These are phyloP conservation scores for Alternaria sp. DNA, from an alignment of 2,329 filamentous ascomycete genomes.

Conservation along the genomic window DNA sequence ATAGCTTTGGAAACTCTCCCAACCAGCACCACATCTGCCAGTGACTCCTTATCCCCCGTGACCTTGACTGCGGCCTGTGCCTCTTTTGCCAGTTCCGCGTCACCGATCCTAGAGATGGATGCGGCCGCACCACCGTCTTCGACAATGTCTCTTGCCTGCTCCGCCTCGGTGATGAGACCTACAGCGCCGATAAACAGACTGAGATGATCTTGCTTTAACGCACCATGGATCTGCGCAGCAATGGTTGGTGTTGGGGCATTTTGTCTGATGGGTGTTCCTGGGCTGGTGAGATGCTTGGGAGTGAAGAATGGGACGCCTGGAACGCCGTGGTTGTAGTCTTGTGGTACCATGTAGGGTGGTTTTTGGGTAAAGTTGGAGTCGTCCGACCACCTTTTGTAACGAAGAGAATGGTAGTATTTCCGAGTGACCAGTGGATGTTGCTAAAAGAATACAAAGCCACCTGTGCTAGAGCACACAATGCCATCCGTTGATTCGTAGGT, in stretches of 20 bases:
- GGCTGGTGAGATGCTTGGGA: constrained; percentile 54
- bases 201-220: constrained; percentile 46
- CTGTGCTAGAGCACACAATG: constrained; percentile 8
- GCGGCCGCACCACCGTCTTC: constrained; percentile 41
- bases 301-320: constrained; percentile 56
- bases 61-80: constrained; percentile 46
- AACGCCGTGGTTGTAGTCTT: constrained; percentile 41
- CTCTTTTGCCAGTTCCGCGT: constrained; percentile 39
- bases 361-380: too few relatives aligned
- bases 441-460: neutral
- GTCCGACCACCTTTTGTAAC: neutral
- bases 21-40: constrained; percentile 62
- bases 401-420: neutral
- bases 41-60: constrained; percentile 49
- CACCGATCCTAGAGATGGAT: constrained; percentile 28
- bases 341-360: constrained; percentile 34
- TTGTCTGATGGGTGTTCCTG: constrained; percentile 46
- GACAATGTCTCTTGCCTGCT: constrained; percentile 60
- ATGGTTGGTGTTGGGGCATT: constrained; percentile 46
- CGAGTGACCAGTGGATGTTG: neutral
- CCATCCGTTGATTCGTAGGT: constrained; percentile 27
- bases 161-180: constrained; percentile 62
- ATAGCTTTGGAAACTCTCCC: constrained; percentile 53
- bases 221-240: constrained; percentile 57
- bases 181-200: constrained; percentile 62